Base-by-base conservation (phyloP, 2,329 filamentous ascomycete species). In the Curvularia sp. region DNA sequence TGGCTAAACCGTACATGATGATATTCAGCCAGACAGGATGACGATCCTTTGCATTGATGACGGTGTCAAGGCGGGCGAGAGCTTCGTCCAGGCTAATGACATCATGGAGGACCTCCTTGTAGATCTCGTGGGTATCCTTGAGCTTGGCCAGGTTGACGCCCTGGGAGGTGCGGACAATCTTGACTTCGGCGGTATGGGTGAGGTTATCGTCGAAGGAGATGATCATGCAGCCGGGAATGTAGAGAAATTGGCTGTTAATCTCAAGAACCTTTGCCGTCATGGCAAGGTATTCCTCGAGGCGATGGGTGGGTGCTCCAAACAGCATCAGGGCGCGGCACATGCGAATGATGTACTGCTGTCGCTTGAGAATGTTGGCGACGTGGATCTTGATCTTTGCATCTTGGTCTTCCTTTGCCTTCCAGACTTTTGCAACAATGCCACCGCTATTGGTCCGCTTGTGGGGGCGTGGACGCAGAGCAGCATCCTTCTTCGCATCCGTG, bases 201-300 rank as follows among this genome's bases (percentile, higher is more conserved):
- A 57, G 49, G 15, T 39, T 49, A 73, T 93, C 90, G 70, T 86
- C 92, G 71, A 97, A 96, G 4, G 91, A 94, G 72, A 96, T 91
- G 59, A 97, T 89, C 93, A 97, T 97, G 71, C 91, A 95, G 0
- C 91, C 91, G 0, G 93, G 93, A 6, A 97, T 86, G 72, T 97
- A 97, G 15, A 97, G 81, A 66, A 94, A 97, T 69, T 96, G 92
- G 25, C 89, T 89, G 66, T 96, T 90, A 19, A 96, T 92, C 74
- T 93, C 90, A 21, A 97, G 84, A 1, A 94, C 90, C 25, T 91
- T 86, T 1, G 93, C 89, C 6, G 90, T 92, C 87, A 92, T 95
- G 55, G 85, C 87, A 84, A 97, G 88, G 74, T 96, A 96, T 73
- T 96, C 90, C 76, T 97, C 93, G 15, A 97, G 82, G 3, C 93